Evolutionary conservation across 768 basidiomycete species (phyloP).

Genomic region (Suillus decipiens): DNA sequence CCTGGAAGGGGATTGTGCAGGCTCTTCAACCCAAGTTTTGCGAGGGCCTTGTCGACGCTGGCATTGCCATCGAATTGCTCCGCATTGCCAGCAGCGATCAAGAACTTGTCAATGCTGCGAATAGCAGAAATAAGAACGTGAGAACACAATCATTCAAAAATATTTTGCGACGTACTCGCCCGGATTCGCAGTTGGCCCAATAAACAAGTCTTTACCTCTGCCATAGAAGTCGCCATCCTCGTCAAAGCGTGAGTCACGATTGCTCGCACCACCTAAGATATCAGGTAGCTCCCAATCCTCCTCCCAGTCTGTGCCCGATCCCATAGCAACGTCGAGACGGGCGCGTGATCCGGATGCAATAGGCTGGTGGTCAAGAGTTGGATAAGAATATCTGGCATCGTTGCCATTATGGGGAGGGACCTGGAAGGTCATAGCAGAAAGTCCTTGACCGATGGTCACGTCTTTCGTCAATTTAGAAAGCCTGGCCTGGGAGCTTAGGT

Average conservation of each 20-base stretch:
- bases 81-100: slow-evolving; percentile 55
- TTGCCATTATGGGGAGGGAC: neutral
- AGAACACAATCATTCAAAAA: neutral
- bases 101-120: slow-evolving; percentile 49
- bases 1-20: slow-evolving; percentile 54
- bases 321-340: neutral
- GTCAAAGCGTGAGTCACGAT: slow-evolving; percentile 36
- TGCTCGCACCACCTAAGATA: too few species aligned
- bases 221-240: slow-evolving; percentile 50
- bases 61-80: slow-evolving; percentile 61
- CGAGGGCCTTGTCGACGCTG: slow-evolving; percentile 57
- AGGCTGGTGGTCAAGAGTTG: neutral
- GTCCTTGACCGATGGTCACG: neutral
- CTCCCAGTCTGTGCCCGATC: neutral
- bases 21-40: slow-evolving; percentile 50
- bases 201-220: slow-evolving; percentile 44
- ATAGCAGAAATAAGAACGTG: slow-evolving; percentile 5
- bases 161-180: slow-evolving; percentile 45
- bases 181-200: slow-evolving; percentile 46
- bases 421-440: neutral
- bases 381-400: neutral
- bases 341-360: slow-evolving; percentile 25
- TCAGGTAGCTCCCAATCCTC: neutral
- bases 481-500: neutral
- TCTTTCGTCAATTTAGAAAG: neutral